Base-by-base conservation (phyloP, 1,284 basidiomycete genomes). In the Boletellus deceptivus region DNA sequence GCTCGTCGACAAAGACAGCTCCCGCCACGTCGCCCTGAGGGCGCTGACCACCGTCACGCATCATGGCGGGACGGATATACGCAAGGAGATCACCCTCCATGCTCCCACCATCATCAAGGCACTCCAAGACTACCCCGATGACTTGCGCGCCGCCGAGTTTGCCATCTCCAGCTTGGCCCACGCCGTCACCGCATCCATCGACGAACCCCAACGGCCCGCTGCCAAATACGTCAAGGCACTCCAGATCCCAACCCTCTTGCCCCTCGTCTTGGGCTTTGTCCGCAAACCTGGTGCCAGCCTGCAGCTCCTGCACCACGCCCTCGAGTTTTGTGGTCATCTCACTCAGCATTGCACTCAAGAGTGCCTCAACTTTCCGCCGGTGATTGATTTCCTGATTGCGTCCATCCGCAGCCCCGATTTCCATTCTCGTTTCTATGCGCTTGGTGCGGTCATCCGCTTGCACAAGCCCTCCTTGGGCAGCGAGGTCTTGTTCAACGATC, bases 11-110 rank as follows among this genome's bases (percentile, higher is more conserved):
- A 62, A 70, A 3, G 73, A 76, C 3, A 65, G 76, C 22, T 63
- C 72, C 0, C 74, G 78, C 1, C 72, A 77, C 55, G 68, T 84
- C 46, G 79, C 76, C 6, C 69, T 86, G 4, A 76, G 77, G 29
- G 75, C 81, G 0, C 65, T 86, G 14, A 74, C 72, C 1, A 78
- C 76, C 27, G 73, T 84, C 11, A 85, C 84, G 0, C 83, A 82
- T 54, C 82, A 84, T 50, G 82, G 82, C 3, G 82, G 82, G 8
- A 50, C 63, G 7, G 68, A 72, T 20, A 72, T 78, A 18, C 76
- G 77, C 43, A 61, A 69, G 33, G 75, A 78, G 49, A 79, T 86
- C 43, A 78, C 82, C 0, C 72, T 72, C 31, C 67, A 75, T 48
- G 62, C 71, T 1, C 59, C 70, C 2, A 60, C 56, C 1, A 67